Percentiles rank a stretch among this genome's conserved stretches.
These are phyloP conservation scores for Yarrowia sp. DNA, from an alignment of 805 yeast species.

Conservation along the genomic window DNA sequence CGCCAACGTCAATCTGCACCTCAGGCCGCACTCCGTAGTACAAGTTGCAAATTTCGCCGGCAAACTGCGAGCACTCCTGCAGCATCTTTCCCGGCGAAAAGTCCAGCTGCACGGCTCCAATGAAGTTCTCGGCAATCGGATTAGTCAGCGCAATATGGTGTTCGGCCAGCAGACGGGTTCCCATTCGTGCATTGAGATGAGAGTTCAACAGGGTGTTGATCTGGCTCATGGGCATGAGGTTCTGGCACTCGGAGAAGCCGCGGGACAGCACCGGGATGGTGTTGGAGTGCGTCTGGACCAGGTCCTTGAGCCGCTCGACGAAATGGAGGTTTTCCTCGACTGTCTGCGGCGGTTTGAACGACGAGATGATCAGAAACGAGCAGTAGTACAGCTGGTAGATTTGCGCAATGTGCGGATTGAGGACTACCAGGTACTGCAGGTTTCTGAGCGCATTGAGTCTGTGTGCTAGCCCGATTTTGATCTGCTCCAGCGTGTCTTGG, in stretches of 20 bases:
- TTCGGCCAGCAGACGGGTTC: constrained; percentile 84
- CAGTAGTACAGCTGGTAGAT: constrained; percentile 76
- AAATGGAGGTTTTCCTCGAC: constrained; percentile 63
- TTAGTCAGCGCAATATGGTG: constrained; percentile 76
- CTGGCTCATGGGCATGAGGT: constrained; percentile 55
- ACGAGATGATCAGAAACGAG: constrained; percentile 63
- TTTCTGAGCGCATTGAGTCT: constrained; percentile 72
- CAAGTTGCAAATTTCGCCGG: constrained; percentile 80
- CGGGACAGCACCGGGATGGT: constrained; percentile 80
- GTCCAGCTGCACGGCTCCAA: constrained; percentile 72
- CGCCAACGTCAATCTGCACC: constrained; percentile 63
- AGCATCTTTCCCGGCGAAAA: constrained; percentile 69
- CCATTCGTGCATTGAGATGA: constrained; percentile 82
- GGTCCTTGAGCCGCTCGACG: constrained; percentile 60
- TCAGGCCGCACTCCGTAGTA: constrained; percentile 81
- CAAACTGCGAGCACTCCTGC: constrained; percentile 70
- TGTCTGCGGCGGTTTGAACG: constrained; percentile 56
- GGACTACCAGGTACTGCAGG: constrained; percentile 81
- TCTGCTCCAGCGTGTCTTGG: constrained; percentile 43
- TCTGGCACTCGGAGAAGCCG: constrained; percentile 76
- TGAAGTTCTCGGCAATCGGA: constrained; percentile 55
- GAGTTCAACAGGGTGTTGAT: constrained; percentile 70
- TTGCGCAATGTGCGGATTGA: constrained; percentile 85
- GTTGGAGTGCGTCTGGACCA: constrained; percentile 81
- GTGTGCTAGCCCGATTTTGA: constrained; percentile 60